A percentile compares a stretch with the other conserved stretches of the same genome.
These are phyloP conservation scores for Chlorella variabilis DNA, from an alignment of 163 green algal species.

Conservation along the genomic window DNA sequence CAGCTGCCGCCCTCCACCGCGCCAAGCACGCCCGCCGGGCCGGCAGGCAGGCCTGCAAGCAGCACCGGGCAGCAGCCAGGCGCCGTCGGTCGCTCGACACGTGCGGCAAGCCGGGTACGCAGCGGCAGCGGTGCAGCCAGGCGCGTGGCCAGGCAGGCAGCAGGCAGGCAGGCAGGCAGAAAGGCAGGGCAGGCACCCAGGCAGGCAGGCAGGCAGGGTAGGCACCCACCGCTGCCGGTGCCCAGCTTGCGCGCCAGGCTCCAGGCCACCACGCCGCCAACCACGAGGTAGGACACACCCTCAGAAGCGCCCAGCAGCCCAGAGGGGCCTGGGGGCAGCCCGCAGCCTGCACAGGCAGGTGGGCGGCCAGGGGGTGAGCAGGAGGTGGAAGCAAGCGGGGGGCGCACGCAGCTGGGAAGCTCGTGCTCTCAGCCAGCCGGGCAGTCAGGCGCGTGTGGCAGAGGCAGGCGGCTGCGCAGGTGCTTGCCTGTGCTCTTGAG, in stretches of 20 bases:
- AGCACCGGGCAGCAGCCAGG: too few relatives aligned
- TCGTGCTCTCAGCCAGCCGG: too few relatives aligned
- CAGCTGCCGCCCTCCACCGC: constrained; percentile 53
- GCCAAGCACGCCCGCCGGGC: constrained; percentile 44
- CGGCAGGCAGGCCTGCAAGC: constrained; percentile 27
- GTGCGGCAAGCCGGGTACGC: neutral
- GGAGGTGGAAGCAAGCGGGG: too few relatives aligned
- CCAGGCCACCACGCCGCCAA: constrained; percentile 59
- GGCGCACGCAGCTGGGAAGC: too few relatives aligned
- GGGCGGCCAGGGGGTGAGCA: neutral
- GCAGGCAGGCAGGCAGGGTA: too few relatives aligned
- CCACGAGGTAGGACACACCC: constrained; percentile 69
- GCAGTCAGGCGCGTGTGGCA: too few relatives aligned
- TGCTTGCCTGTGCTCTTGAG: constrained; percentile 53
- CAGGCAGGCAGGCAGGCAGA: neutral
- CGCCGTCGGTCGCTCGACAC: too few relatives aligned
- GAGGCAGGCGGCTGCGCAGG: neutral
- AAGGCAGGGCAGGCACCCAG: neutral
- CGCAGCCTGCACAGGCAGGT: constrained; percentile 56
- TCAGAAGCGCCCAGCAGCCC: constrained; percentile 70
- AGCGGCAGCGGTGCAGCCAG: too few relatives aligned
- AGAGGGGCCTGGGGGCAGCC: constrained; percentile 70
- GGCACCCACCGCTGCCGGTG: constrained; percentile 27
- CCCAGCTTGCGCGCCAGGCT: constrained; percentile 36
- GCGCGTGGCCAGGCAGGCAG: neutral